Percentiles rank a stretch among this genome's conserved stretches.
Evolutionary conservation across 2,329 filamentous ascomycete species (phyloP).

Genomic region (Cercospora berteroae): DNA sequence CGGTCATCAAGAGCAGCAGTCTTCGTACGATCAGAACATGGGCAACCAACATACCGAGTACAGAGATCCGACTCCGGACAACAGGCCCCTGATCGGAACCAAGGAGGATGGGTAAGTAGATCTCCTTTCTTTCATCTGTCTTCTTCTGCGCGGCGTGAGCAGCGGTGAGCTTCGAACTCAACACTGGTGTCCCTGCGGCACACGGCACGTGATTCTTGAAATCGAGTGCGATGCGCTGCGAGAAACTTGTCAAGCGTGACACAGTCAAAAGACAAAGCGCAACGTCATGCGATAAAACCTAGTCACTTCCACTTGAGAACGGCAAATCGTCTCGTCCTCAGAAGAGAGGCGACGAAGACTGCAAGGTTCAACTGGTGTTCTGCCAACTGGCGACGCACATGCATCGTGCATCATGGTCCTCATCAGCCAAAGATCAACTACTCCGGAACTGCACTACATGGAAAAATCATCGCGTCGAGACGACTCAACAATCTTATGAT

Average conservation of each 20-base stretch:
- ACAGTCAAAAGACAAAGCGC: neutral
- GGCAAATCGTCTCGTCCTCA: neutral
- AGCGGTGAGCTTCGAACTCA: neutral
- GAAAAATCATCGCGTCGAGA: neutral
- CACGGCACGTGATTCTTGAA: neutral
- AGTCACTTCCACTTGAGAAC: neutral
- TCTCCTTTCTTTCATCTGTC: neutral
- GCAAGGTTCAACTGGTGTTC: neutral
- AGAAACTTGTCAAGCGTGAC: neutral
- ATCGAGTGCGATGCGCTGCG: neutral
- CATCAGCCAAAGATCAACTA: neutral
- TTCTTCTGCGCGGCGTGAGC: conserved; percentile 14
- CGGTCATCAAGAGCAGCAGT: conserved; percentile 25
- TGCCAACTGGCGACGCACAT: neutral
- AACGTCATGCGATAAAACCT: neutral
- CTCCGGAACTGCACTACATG: neutral
- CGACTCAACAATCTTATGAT: neutral
- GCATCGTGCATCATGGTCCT: neutral
- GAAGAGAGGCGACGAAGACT: neutral
- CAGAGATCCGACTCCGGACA: conserved; percentile 37
- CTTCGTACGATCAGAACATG: conserved; percentile 30
- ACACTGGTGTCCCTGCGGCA: neutral
- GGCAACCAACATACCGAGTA: conserved; percentile 32
- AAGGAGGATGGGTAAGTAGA: conserved; percentile 87
- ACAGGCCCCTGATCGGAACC: conserved; percentile 60